Base-by-base conservation (phyloP, 1,284 basidiomycete genomes). In the Microbotryomycetes sp. region DNA sequence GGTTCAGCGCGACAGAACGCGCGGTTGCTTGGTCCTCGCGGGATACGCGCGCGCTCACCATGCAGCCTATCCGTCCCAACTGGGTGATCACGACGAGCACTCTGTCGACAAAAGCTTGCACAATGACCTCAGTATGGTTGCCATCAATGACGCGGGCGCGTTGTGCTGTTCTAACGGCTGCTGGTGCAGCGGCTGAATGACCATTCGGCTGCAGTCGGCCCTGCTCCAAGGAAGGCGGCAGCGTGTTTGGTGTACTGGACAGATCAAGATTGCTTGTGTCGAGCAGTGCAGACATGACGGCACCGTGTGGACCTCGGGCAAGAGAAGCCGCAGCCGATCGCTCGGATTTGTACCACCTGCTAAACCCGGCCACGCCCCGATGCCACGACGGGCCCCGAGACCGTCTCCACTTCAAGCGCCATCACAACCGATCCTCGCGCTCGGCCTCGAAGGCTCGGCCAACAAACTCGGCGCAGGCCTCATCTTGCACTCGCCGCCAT, bases 401-500 rank as follows among this genome's bases (percentile, higher is more conserved):
- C 35, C 35, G 35, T 11, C 11, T 41, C 35, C 35, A 41, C 35
- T 41, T 18, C 35, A 41, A 41, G 35, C 35, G 18, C 35, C 35
- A 11, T 1, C 41, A 4, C 28, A 48, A 13, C 64, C 68, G 0
- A 54, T 68, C 6, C 61, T 79, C 31, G 78, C 77, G 47, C 82
- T 97, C 30, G 92, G 92, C 13, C 83, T 97, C 47, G 92, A 96
- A 76, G 92, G 92, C 21, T 92, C 89, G 24, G 96, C 96, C 45
- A 99, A 99, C 79, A 99, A 99, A 77, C 82, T 98, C 35, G 96
- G 96, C n/a, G 89, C 87, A 23, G 96, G 96, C 4, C 81, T 98
- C 52, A 91, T 98, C 75, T 84, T 85, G 61, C 94, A 98, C 74
- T 80, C 81, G 23, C 78, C 68, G 23, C 61, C 81, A 29, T 82